These are phyloP conservation scores for Beta lomatogona DNA, from an alignment of 179 eudicot species.

Conservation along the genomic window DNA sequence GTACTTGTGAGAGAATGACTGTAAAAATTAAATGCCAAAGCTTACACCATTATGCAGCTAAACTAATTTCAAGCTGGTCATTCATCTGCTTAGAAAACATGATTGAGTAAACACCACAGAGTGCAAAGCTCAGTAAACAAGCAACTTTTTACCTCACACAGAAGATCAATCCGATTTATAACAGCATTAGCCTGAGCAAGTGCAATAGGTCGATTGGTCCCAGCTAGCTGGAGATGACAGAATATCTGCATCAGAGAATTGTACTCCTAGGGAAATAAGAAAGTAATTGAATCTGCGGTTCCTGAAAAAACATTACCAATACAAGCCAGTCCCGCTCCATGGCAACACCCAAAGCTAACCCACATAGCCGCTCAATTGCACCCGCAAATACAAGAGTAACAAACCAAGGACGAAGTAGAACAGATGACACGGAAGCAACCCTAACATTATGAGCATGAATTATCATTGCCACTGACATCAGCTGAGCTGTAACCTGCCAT, in stretches of 20 bases:
- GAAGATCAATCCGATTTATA: constrained; percentile 81
- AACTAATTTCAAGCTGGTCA: background rate
- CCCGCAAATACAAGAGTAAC: constrained; percentile 73
- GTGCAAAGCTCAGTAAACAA: background rate
- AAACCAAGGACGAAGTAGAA: constrained; percentile 85
- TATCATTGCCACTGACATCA: constrained; percentile 84
- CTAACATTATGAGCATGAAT: constrained; percentile 64
- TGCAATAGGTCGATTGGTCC: constrained; percentile 86
- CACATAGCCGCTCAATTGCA: constrained; percentile 84
- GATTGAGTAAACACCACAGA: background rate
- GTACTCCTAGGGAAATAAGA: constrained; percentile 1
- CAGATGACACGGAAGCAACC: constrained; percentile 41
- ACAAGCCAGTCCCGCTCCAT: constrained; percentile 99
- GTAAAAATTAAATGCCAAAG: background rate
- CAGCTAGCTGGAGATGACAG: constrained; percentile 65
- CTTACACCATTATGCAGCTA: background rate
- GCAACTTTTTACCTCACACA: constrained; percentile 66
- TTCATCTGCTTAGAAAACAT: background rate
- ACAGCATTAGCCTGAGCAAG: constrained; percentile 95
- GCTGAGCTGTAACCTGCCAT: constrained; percentile 77
- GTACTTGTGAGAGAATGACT: background rate
- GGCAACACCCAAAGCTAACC: constrained; percentile 94
- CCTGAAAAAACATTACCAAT: constrained; percentile 44
- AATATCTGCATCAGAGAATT: constrained; percentile 24
- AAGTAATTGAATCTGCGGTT: background rate